Conservation (phyloP, 2,329 filamentous ascomycete species). For the Claviceps capensis region DNA sequence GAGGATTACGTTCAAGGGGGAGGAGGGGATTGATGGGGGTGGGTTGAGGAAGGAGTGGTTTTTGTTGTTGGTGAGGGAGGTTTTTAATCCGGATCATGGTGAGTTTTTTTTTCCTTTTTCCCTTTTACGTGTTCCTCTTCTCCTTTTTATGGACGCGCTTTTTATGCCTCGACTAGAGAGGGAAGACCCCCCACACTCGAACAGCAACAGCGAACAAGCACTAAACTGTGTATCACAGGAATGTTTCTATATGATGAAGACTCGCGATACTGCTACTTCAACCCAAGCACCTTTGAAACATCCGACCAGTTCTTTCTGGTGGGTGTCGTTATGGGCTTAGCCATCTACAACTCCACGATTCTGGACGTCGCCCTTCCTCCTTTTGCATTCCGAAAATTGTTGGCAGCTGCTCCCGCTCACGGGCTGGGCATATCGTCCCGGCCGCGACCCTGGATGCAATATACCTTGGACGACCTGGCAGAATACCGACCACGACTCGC, state of each 20-base stretch:
- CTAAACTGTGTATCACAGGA: constrained; percentile 32
- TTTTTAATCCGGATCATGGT: constrained; percentile 87
- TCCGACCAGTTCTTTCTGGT: constrained; percentile 87
- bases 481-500: constrained; percentile 70
- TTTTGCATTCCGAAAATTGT: constrained; percentile 77
- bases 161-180: too few relatives aligned
- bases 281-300: constrained; percentile 76
- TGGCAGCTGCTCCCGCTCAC: constrained; percentile 58
- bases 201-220: too few relatives aligned
- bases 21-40: constrained; percentile 84
- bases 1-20: constrained; percentile 71
- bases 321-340: constrained; percentile 73
- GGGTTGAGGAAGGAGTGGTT: constrained; percentile 94
- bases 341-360: constrained; percentile 92
- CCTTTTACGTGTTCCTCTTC: not conserved
- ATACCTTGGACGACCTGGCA: constrained; percentile 68
- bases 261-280: constrained; percentile 85
- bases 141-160: too few relatives aligned
- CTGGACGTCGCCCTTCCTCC: constrained; percentile 78
- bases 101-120: constrained; percentile 16
- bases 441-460: constrained; percentile 50
- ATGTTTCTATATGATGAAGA: constrained; percentile 89
- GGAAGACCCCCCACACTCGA: too few relatives aligned
- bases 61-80: constrained; percentile 69
- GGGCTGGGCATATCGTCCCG: constrained; percentile 40